Evolutionary conservation across 2,329 filamentous ascomycete species (phyloP).

Genomic region (Pseudocercospora eumusae): DNA sequence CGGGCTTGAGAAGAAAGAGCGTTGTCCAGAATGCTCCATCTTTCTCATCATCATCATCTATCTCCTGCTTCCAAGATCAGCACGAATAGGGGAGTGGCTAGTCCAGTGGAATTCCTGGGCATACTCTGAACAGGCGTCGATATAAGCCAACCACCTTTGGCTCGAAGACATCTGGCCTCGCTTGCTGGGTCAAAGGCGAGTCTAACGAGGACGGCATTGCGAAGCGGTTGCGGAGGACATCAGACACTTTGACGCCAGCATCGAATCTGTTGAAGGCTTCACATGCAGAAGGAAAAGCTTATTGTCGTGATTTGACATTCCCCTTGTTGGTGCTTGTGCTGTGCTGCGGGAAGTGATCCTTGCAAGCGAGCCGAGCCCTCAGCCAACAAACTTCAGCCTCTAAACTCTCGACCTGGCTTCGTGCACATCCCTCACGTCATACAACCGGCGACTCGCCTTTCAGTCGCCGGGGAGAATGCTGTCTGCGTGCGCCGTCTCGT

Average conservation of each 20-base stretch:
- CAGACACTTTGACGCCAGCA: background rate
- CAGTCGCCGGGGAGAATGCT: background rate
- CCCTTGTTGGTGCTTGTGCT: background rate
- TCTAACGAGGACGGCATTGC: slow-evolving; percentile 51
- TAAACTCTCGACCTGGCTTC: background rate
- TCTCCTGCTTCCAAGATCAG: slow-evolving; percentile 47
- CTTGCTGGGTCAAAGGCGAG: slow-evolving; percentile 91
- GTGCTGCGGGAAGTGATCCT: background rate
- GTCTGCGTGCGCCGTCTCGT: background rate
- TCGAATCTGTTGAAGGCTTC: background rate
- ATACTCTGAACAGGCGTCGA: slow-evolving; percentile 71
- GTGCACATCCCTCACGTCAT: slow-evolving; percentile 6
- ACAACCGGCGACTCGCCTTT: slow-evolving; percentile 1
- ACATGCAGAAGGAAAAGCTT: background rate
- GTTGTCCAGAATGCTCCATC: slow-evolving; percentile 94
- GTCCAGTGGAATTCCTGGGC: slow-evolving; percentile 12
- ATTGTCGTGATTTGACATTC: slow-evolving; percentile 6
- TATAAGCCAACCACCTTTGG: slow-evolving; percentile 94
- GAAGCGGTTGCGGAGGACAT: background rate
- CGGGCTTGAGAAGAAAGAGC: slow-evolving; percentile 87
- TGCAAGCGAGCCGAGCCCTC: background rate
- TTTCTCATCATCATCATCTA: slow-evolving; percentile 65
- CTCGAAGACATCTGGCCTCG: slow-evolving; percentile 84
- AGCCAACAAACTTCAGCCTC: background rate
- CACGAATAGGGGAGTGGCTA: background rate